These are phyloP conservation scores for Paraleonurus japonicus DNA, from an alignment of 257 asterid species.

Conservation along the genomic window DNA sequence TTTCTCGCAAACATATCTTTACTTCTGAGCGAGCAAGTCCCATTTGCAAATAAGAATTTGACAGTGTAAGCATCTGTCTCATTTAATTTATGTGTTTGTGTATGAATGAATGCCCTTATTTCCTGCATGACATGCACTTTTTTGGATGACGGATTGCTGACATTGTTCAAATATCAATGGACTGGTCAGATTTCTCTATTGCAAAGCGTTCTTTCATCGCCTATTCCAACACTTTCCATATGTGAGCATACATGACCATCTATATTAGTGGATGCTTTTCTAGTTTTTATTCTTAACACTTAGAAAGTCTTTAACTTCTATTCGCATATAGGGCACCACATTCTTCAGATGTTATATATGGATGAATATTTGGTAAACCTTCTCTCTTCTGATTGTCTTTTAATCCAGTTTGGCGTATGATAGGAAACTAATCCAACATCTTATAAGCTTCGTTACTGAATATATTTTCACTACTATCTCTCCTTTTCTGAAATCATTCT, in stretches of 20 bases:
- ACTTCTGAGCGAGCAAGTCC: constrained; percentile 84
- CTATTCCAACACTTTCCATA: neutral
- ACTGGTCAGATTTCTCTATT: neutral
- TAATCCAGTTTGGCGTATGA: neutral
- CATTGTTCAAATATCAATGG: neutral
- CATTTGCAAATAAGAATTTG: constrained; percentile 68
- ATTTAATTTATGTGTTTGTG: constrained; percentile 15
- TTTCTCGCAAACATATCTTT: constrained; percentile 63
- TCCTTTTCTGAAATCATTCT: constrained; percentile 15
- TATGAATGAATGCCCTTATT: constrained; percentile 2
- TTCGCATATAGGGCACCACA: neutral
- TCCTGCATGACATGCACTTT: constrained; percentile 12
- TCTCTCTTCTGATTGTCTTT: constrained; percentile 6
- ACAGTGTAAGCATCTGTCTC: constrained; percentile 58
- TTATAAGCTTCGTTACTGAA: constrained; percentile 2
- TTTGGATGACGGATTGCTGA: neutral
- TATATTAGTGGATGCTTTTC: constrained; percentile 5
- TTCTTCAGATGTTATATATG: neutral
- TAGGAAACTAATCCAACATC: constrained; percentile 2
- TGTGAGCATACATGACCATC: neutral
- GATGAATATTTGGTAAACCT: neutral
- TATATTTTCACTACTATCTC: constrained; percentile 2
- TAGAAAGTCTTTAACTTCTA: neutral
- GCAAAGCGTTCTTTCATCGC: neutral
- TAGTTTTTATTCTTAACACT: neutral